phyloP scores from a whole-genome alignment of 2,329 filamentous ascomycete genomes.

The Beauveria medogensis region DNA sequence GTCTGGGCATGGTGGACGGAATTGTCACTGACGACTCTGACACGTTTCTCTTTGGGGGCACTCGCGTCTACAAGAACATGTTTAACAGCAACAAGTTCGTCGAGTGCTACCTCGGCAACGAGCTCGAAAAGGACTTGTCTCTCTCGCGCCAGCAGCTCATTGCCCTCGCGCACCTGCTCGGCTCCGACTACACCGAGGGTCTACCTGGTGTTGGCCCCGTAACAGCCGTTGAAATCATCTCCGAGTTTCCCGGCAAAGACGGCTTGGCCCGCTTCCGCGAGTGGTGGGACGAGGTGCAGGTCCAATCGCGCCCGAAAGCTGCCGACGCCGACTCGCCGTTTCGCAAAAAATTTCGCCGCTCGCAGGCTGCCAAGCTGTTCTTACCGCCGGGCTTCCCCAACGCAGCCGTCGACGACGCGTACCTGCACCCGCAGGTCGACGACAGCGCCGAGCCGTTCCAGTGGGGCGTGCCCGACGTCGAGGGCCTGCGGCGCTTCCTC shows the following conservation, averaged over 20 bases:
- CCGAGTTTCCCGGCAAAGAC: conserved; percentile 63
- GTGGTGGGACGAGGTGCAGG: conserved; percentile 81
- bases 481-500: conserved; percentile 73
- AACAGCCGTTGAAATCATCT: conserved; percentile 86
- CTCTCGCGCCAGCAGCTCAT: conserved; percentile 84
- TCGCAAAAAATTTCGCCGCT: conserved; percentile 75
- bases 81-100: conserved; percentile 98
- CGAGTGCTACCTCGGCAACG: conserved; percentile 80
- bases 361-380: conserved; percentile 77
- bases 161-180: conserved; percentile 79
- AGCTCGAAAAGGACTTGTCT: conserved; percentile 83
- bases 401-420: conserved; percentile 70
- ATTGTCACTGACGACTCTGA: conserved; percentile 98
- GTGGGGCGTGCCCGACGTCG: conserved; percentile 92
- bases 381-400: conserved; percentile 74
- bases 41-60: conserved; percentile 93
- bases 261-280: conserved; percentile 68
- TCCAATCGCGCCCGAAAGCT: conserved; percentile 54
- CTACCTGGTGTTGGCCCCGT: conserved; percentile 87
- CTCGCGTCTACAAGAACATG: conserved; percentile 98
- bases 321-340: conserved; percentile 56
- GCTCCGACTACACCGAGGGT: conserved; percentile 92
- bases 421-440: conserved; percentile 82
- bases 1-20: conserved; percentile 82
- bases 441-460: conserved; percentile 69